phyloP scores from a whole-genome alignment of 306 rosid genomes.

The Heteromeles arbutifolia region DNA sequence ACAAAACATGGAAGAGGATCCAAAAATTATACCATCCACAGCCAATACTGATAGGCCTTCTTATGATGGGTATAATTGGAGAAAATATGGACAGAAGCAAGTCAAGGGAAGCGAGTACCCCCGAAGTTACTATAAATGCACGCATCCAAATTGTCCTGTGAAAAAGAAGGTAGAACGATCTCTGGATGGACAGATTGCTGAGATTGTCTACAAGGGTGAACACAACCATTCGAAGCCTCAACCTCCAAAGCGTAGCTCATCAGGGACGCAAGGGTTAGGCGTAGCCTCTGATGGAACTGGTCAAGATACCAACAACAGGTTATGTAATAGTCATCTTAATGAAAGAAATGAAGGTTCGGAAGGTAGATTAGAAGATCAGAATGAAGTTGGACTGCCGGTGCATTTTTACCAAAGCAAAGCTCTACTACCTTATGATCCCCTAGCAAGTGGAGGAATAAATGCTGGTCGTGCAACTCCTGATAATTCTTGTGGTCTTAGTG shows the following conservation, averaged over 20 bases:
- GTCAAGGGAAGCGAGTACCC: conserved; percentile 97
- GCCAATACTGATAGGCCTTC: conserved; percentile 61
- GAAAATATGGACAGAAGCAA: conserved; percentile 97
- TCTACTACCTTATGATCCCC: conserved; percentile 27
- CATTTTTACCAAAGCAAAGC: conserved; percentile 37
- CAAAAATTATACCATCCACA: conserved; percentile 35
- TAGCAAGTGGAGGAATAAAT: conserved; percentile 17
- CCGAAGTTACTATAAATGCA: conserved; percentile 89
- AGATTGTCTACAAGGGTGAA: conserved; percentile 92
- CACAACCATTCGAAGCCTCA: conserved; percentile 87
- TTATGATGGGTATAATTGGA: conserved; percentile 94
- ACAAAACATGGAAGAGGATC: conserved; percentile 48
- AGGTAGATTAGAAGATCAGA: conserved; percentile 46
- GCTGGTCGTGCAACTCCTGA: conserved; percentile 42
- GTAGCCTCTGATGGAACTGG: conserved; percentile 38
- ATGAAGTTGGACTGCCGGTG: conserved; percentile 25
- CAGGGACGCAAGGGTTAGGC: conserved; percentile 53
- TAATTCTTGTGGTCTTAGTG: conserved; percentile 55
- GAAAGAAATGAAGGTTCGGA: conserved; percentile 49
- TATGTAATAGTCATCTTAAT: conserved; percentile 30
- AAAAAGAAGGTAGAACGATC: conserved; percentile 96
- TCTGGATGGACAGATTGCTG: conserved; percentile 80
- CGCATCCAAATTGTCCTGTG: conserved; percentile 86
- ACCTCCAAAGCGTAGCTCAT: conserved; percentile 54
- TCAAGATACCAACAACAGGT: conserved; percentile 33